Percentiles rank a stretch among this genome's conserved stretches.
Conservation (phyloP, 177 flowering plant species). For the Vitis hybrid region DNA sequence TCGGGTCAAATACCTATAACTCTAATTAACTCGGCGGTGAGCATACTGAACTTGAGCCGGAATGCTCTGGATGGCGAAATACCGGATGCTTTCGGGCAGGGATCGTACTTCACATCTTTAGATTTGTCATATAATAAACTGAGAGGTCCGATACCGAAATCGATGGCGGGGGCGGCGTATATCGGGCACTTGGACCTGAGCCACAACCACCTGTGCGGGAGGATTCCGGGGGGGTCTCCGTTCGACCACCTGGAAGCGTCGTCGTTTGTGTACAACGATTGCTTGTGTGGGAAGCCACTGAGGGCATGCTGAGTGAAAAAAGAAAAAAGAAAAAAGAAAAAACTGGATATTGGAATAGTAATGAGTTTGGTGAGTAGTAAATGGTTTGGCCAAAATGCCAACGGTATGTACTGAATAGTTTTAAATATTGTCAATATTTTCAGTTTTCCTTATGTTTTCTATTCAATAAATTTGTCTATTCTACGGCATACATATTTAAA, state of each 20-base stretch:
- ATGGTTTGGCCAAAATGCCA: no score
- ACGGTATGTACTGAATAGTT: no score
- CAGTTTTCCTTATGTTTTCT: no score
- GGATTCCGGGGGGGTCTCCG: constrained; percentile 56
- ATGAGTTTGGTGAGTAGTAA: no score
- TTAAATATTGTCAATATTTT: no score
- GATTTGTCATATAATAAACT: constrained; percentile 58
- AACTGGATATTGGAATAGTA: neutral
- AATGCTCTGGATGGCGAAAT: constrained; percentile 47
- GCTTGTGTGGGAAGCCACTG: constrained; percentile 72
- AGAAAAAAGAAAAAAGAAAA: neutral
- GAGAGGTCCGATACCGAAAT: constrained; percentile 48
- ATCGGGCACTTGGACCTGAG: constrained; percentile 72
- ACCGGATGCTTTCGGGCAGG: constrained; percentile 54
- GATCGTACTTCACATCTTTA: constrained; percentile 57
- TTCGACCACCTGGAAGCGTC: constrained; percentile 68
- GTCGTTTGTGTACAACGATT: constrained; percentile 54
- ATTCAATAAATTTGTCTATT: no score
- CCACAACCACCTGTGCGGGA: constrained; percentile 67
- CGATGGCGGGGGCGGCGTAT: constrained; percentile 39
- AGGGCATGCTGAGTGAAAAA: constrained; percentile 30
- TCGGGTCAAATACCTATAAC: constrained; percentile 48
- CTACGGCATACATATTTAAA: no score
- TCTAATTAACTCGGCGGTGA: constrained; percentile 40
- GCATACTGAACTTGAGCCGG: constrained; percentile 53